phyloP scores from a whole-genome alignment of 352 stramenopile genomes.

The Blastocystis sp. region DNA sequence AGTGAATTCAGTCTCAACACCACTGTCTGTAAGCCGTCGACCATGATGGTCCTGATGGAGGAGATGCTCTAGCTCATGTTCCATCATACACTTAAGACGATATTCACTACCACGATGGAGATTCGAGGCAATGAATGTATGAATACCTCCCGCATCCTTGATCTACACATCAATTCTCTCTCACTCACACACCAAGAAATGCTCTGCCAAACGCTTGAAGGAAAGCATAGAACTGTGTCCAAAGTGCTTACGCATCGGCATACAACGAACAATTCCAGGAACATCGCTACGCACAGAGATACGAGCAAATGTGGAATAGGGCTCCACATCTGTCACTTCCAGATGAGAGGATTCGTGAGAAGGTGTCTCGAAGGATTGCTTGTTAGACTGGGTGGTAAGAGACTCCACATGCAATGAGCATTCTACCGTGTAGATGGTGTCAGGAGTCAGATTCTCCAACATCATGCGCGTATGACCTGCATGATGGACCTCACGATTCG shows the following conservation, averaged over 20 bases:
- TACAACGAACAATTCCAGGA: neutral
- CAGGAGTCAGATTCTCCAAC: neutral
- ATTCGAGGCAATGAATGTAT: neutral
- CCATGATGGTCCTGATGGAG: neutral
- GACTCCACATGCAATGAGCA: constrained; percentile 9
- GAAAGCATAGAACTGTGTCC: neutral
- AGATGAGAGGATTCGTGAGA: neutral
- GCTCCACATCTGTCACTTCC: constrained; percentile 18
- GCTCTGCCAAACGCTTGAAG: neutral
- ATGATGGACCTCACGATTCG: neutral
- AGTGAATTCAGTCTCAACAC: neutral
- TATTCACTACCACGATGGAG: constrained; percentile 18
- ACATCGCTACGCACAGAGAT: neutral
- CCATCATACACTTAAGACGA: constrained; percentile 55
- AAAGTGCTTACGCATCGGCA: neutral
- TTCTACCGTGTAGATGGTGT: neutral
- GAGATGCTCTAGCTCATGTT: neutral
- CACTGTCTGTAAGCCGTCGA: neutral
- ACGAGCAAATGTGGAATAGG: constrained; percentile 15
- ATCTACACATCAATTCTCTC: neutral
- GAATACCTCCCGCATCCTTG: neutral
- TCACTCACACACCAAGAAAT: neutral
- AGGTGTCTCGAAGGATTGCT: neutral
- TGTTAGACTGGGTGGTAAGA: neutral
- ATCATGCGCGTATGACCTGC: neutral